phyloP scores from a whole-genome alignment of 106 monocot genomes.

The Cymbidium sinense region DNA sequence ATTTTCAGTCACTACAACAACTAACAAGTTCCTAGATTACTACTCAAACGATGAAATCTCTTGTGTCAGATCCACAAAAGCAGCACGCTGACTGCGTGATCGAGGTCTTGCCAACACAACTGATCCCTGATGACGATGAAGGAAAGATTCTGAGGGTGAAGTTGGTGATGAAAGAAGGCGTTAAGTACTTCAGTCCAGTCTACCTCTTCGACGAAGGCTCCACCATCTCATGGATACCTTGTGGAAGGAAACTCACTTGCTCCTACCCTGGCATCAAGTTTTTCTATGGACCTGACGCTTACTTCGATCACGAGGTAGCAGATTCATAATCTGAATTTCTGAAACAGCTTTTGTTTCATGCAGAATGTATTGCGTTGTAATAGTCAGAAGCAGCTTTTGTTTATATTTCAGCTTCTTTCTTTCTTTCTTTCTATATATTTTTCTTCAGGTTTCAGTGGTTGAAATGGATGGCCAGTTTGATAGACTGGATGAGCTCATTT shows the following conservation, averaged over 20 bases:
- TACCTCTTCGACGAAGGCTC: constrained; percentile 98
- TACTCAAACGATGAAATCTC: neutral
- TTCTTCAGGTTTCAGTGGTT: constrained; percentile 67
- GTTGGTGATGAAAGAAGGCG: constrained; percentile 86
- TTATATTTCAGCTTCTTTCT: neutral
- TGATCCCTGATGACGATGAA: constrained; percentile 93
- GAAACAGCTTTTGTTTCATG: too few relatives aligned
- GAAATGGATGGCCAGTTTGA: constrained; percentile 99
- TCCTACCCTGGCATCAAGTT: constrained; percentile 99
- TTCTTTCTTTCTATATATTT: too few relatives aligned
- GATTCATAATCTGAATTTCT: neutral
- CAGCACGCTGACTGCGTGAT: constrained; percentile 88
- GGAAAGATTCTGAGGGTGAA: constrained; percentile 80
- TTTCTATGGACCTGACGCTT: constrained; percentile 70
- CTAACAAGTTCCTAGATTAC: too few relatives aligned
- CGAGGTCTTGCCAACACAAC: constrained; percentile 87
- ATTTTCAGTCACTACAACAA: too few relatives aligned
- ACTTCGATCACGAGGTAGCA: constrained; percentile 62
- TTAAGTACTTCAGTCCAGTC: constrained; percentile 75
- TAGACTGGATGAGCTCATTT: constrained; percentile 93
- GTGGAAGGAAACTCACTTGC: constrained; percentile 87
- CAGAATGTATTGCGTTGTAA: neutral
- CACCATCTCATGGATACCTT: constrained; percentile 92
- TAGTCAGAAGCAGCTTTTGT: neutral
- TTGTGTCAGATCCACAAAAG: constrained; percentile 79